These are phyloP conservation scores for Geosmithia putterillii DNA, from an alignment of 2,329 filamentous ascomycete species.

Conservation along the genomic window DNA sequence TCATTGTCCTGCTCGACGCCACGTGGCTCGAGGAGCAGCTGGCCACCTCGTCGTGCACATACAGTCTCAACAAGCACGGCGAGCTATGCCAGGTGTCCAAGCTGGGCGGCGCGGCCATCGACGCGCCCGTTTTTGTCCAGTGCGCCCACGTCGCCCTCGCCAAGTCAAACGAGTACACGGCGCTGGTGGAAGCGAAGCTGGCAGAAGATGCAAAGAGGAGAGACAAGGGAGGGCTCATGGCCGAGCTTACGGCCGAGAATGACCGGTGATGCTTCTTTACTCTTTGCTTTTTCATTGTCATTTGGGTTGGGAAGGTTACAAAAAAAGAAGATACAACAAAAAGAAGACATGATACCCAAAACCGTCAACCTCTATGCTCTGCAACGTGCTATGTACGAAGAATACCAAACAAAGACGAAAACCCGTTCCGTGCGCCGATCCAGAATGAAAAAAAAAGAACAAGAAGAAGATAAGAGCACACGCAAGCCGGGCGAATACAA, in stretches of 20 bases:
- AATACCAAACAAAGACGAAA: background rate
- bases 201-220: slow-evolving; percentile 67
- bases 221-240: slow-evolving; percentile 67
- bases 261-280: slow-evolving; percentile 35
- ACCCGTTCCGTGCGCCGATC: background rate
- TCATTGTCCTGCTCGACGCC: slow-evolving; percentile 56
- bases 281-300: too few species aligned
- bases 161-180: slow-evolving; percentile 72
- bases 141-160: slow-evolving; percentile 63
- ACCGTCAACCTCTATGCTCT: too few species aligned
- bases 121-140: slow-evolving; percentile 65
- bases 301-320: too few species aligned
- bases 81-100: slow-evolving; percentile 90
- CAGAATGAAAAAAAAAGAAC: slow-evolving; percentile 2
- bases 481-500: slow-evolving; percentile 2
- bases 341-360: too few species aligned
- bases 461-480: slow-evolving; percentile 2
- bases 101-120: slow-evolving; percentile 70
- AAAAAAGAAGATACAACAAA: too few species aligned
- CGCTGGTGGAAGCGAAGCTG: slow-evolving; percentile 59
- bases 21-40: slow-evolving; percentile 66
- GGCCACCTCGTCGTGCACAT: slow-evolving; percentile 58
- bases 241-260: slow-evolving; percentile 74
- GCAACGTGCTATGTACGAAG: background rate
- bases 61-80: slow-evolving; percentile 80